Evolutionary conservation across 805 yeast species (phyloP).

Genomic region (Candida ulmi): DNA sequence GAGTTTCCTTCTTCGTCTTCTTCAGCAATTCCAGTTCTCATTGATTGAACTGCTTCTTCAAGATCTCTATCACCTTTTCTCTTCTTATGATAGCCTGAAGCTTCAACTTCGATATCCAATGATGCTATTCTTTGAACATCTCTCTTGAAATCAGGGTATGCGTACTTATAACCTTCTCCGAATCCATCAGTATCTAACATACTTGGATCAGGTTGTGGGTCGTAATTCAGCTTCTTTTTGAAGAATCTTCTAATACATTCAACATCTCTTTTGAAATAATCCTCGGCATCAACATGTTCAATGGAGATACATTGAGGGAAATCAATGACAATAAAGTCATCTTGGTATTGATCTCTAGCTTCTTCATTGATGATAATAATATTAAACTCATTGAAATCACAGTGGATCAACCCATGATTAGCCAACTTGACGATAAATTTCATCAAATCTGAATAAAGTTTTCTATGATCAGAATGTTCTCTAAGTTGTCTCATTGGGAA

Average conservation of each 20-base stretch:
- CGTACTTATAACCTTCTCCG: slow-evolving; percentile 73
- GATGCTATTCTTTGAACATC: slow-evolving; percentile 66
- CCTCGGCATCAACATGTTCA: slow-evolving; percentile 83
- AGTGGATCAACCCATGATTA: slow-evolving; percentile 86
- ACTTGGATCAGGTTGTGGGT: slow-evolving; percentile 58
- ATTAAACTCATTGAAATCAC: slow-evolving; percentile 97
- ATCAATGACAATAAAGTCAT: slow-evolving; percentile 87
- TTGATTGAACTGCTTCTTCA: slow-evolving; percentile 66
- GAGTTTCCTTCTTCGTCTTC: slow-evolving; percentile 22
- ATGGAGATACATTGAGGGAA: slow-evolving; percentile 97
- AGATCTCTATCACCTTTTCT: slow-evolving; percentile 55
- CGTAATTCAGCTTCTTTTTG: slow-evolving; percentile 67
- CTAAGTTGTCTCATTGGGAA: slow-evolving; percentile 80
- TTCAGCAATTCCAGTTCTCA: slow-evolving; percentile 43
- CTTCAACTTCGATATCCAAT: slow-evolving; percentile 83
- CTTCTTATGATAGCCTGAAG: slow-evolving; percentile 74
- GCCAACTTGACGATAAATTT: slow-evolving; percentile 77
- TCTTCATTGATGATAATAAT: slow-evolving; percentile 73
- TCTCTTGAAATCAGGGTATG: slow-evolving; percentile 73
- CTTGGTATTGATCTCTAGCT: slow-evolving; percentile 41
- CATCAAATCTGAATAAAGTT: slow-evolving; percentile 83
- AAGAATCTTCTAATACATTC: slow-evolving; percentile 85
- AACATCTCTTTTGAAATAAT: slow-evolving; percentile 88
- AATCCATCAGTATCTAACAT: slow-evolving; percentile 76
- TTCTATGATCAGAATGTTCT: slow-evolving; percentile 62